Conservation (phyloP, 495 filamentous ascomycete species). For the Xylaria acuta region DNA sequence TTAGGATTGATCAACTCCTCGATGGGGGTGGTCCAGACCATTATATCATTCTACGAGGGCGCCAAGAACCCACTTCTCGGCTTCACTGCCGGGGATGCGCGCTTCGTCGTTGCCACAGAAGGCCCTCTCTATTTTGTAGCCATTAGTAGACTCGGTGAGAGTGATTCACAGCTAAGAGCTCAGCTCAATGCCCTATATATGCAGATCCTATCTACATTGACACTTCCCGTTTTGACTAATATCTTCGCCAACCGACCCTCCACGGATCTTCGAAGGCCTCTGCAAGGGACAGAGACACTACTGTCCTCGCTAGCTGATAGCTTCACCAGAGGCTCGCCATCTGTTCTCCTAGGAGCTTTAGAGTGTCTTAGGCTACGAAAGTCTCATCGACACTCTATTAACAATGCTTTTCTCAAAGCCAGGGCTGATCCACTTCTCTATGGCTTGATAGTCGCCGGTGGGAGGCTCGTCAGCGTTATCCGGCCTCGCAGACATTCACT, state of each 20-base stretch:
- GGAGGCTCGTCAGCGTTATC: constrained; percentile 90
- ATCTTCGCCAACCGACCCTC: constrained; percentile 90
- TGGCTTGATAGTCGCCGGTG: constrained; percentile 92
- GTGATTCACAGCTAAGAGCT: constrained; percentile 79
- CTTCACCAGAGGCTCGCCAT: constrained; percentile 91
- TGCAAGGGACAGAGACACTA: constrained; percentile 91
- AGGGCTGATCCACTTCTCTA: constrained; percentile 82
- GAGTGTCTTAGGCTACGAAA: constrained; percentile 91
- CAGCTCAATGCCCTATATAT: constrained; percentile 96
- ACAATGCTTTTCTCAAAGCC: constrained; percentile 81
- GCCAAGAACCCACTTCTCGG: constrained; percentile 74
- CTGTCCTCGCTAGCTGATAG: constrained; percentile 91
- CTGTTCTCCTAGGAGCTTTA: constrained; percentile 84
- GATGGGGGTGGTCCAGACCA: constrained; percentile 95
- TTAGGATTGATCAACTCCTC: constrained; percentile 86
- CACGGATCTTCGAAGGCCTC: constrained; percentile 87
- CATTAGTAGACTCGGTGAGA: constrained; percentile 90
- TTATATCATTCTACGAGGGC: constrained; percentile 94
- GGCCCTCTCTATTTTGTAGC: constrained; percentile 92
- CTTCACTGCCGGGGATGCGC: constrained; percentile 82
- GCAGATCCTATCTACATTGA: constrained; percentile 95
- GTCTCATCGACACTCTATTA: constrained; percentile 82
- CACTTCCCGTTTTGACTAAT: constrained; percentile 83
- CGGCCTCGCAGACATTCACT: constrained; percentile 93
- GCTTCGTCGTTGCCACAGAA: constrained; percentile 82